Evolutionary conservation across 768 basidiomycete genomes (phyloP).

Genomic region (Amanita thiersii): DNA sequence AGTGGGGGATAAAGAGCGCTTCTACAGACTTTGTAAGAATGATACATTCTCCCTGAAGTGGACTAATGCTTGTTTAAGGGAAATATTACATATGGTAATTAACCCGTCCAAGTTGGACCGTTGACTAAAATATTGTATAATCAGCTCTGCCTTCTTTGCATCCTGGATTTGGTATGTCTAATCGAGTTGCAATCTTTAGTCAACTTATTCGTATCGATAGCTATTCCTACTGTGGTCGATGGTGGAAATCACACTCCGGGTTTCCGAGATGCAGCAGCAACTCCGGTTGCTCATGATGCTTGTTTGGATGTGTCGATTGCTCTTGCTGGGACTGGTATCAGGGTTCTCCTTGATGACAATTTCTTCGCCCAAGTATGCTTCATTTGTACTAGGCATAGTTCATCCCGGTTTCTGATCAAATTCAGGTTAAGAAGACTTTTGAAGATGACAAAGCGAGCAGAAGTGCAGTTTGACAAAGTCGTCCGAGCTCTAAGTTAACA

Average conservation of each 20-base stretch:
- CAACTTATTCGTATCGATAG: conserved; percentile 22
- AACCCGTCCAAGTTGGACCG: neutral
- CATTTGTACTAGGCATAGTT: neutral
- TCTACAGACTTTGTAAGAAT: conserved; percentile 77
- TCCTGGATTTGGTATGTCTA: conserved; percentile 55
- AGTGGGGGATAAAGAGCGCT: conserved; percentile 59
- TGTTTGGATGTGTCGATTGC: conserved; percentile 63
- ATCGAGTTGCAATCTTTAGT: neutral
- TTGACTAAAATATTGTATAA: neutral
- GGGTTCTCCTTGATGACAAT: conserved; percentile 58
- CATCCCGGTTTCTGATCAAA: neutral
- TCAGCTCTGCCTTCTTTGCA: conserved; percentile 60
- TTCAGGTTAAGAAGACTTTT: conserved; percentile 41
- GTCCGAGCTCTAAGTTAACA: neutral
- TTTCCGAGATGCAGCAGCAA: conserved; percentile 59
- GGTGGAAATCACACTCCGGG: conserved; percentile 75
- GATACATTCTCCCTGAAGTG: neutral
- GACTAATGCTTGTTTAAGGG: conserved; percentile 33
- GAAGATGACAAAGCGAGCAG: conserved; percentile 28
- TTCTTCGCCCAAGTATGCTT: conserved; percentile 49
- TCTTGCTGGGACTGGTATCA: conserved; percentile 61
- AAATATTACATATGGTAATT: conserved; percentile 65
- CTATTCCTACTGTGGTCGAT: conserved; percentile 63
- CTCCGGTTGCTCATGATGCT: conserved; percentile 52
- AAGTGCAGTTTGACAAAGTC: neutral